phyloP scores from a whole-genome alignment of 768 basidiomycete genomes.

The Suillus fuscotomentosus region DNA sequence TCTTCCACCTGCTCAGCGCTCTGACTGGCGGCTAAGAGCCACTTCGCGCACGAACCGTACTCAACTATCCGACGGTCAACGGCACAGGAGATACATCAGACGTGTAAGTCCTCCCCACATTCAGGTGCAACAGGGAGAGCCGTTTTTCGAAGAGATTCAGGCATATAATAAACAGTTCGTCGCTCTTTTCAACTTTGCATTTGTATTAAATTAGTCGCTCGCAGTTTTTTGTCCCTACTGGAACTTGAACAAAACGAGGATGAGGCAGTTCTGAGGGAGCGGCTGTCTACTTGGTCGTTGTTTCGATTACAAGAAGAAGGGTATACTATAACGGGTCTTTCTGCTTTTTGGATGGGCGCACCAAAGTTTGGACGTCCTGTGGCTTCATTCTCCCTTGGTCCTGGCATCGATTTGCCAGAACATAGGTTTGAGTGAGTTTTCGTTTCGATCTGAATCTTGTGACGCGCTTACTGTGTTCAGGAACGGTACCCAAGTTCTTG shows the following conservation, averaged over 20 bases:
- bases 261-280: slow-evolving; percentile 55
- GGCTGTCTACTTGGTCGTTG: slow-evolving; percentile 67
- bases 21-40: slow-evolving; percentile 63
- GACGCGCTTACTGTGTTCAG: slow-evolving; percentile 35
- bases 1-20: slow-evolving; percentile 34
- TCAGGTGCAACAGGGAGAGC: slow-evolving; percentile 35
- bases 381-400: slow-evolving; percentile 63
- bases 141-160: slow-evolving; percentile 48
- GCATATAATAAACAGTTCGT: slow-evolving; percentile 55
- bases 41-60: slow-evolving; percentile 37
- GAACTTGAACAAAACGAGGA: slow-evolving; percentile 64
- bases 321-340: slow-evolving; percentile 65
- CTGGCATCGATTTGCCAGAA: slow-evolving; percentile 60
- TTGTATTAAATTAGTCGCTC: neutral
- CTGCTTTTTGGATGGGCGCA: slow-evolving; percentile 67
- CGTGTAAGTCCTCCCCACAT: slow-evolving; percentile 38
- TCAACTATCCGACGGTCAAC: slow-evolving; percentile 14
- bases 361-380: slow-evolving; percentile 63
- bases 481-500: slow-evolving; percentile 65
- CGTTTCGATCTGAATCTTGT: neutral
- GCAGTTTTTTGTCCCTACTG: slow-evolving; percentile 48
- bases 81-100: slow-evolving; percentile 28
- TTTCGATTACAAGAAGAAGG: slow-evolving; percentile 64
- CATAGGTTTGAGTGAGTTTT: slow-evolving; percentile 67
- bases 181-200: neutral